A percentile compares a stretch with the other conserved stretches of the same genome.
phyloP scores from a whole-genome alignment of 192 early-diverging fungal species.

The Gryganskiella cystojenkinii region DNA sequence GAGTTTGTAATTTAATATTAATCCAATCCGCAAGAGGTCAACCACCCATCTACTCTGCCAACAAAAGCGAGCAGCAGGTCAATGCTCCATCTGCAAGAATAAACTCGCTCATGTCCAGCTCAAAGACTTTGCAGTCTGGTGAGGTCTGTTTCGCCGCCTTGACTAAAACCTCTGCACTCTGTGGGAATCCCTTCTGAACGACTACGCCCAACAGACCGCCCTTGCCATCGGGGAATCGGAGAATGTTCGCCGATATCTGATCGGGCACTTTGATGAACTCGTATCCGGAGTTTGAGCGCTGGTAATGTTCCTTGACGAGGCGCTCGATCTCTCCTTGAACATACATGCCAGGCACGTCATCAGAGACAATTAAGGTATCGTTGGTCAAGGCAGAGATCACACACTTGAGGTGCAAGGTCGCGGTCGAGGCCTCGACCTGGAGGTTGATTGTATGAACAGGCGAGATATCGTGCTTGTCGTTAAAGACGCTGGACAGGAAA shows the following conservation, averaged over 20 bases:
- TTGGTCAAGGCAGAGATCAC: conserved; percentile 32
- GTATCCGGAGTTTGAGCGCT: conserved; percentile 5
- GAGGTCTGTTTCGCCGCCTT: background rate
- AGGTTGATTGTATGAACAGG: conserved; percentile 23
- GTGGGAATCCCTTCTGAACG: conserved; percentile 50
- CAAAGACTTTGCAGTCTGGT: background rate
- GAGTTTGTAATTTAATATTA: too few species aligned
- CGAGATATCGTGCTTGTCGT: background rate
- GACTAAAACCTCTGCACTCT: conserved; percentile 17
- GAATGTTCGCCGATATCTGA: conserved; percentile 51
- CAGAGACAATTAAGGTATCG: conserved; percentile 27
- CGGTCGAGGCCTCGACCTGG: conserved; percentile 7
- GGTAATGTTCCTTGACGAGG: background rate
- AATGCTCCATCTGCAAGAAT: conserved; percentile 56
- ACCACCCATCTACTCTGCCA: background rate
- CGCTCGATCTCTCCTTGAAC: conserved; percentile 35
- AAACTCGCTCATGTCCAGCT: conserved; percentile 52
- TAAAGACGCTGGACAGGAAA: conserved; percentile 26
- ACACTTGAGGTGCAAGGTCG: conserved; percentile 55
- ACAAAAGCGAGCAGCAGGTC: conserved; percentile 51
- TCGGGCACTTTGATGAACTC: conserved; percentile 45
- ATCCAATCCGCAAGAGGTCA: too few species aligned
- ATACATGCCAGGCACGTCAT: conserved; percentile 28
- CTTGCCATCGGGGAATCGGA: conserved; percentile 31
- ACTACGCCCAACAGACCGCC: conserved; percentile 11